Percentiles rank a stretch among this genome's conserved stretches.
phyloP scores from a whole-genome alignment of 202 grass and related monocot species.

The Eragrostis tef region DNA sequence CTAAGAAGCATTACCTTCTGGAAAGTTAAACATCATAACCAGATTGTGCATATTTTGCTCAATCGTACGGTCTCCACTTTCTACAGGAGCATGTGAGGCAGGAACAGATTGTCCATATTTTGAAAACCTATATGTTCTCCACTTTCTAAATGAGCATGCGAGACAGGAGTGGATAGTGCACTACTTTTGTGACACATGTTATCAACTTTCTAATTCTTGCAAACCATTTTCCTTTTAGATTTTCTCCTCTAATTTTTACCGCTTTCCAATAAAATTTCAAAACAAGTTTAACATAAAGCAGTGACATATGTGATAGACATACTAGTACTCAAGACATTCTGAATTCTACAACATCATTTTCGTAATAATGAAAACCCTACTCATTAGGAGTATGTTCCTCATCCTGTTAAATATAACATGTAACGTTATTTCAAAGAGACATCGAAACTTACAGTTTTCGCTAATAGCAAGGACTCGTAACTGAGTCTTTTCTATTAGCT shows the following conservation, averaged over 20 bases:
- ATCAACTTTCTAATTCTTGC: background rate
- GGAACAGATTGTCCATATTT: background rate
- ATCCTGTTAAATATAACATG: constrained; percentile 15
- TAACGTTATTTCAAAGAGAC: constrained; percentile 28
- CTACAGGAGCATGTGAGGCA: background rate
- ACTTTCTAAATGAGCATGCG: no score
- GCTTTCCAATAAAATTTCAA: constrained; percentile 23
- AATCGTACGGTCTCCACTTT: background rate
- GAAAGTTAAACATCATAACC: background rate
- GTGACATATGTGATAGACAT: constrained; percentile 9
- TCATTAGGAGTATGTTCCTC: background rate
- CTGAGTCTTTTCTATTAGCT: constrained; percentile 86
- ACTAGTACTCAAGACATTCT: background rate
- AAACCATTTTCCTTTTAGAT: constrained; percentile 11
- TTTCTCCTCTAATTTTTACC: background rate
- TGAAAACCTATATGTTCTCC: background rate
- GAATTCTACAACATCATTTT: constrained; percentile 18
- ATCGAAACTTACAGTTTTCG: constrained; percentile 74
- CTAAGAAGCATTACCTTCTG: constrained; percentile 20
- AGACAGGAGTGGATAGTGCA: no score
- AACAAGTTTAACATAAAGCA: constrained; percentile 22
- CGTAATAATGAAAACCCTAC: background rate
- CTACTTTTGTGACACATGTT: no score
- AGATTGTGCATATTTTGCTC: background rate
- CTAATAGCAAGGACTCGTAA: constrained; percentile 64